Percentiles rank a stretch among this genome's conserved stretches.
Evolutionary conservation across 2,329 filamentous ascomycete species (phyloP).

Genomic region (Sphaerulina populicola): DNA sequence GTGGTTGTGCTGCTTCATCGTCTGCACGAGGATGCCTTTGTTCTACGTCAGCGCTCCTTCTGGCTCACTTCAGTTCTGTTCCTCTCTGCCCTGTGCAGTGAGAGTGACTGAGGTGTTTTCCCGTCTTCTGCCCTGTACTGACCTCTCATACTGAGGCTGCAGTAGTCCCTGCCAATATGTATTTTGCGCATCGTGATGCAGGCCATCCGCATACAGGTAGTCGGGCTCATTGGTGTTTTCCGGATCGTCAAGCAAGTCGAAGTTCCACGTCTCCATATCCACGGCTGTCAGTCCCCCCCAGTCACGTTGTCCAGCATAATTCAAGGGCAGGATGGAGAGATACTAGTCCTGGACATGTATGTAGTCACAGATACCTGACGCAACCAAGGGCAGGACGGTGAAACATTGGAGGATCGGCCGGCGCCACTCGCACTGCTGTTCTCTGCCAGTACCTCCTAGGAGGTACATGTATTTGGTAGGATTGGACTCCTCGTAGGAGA

Average conservation of each 20-base stretch:
- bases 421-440: neutral
- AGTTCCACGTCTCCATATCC: constrained; percentile 10
- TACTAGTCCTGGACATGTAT: too few relatives aligned
- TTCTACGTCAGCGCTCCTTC: neutral
- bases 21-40: neutral
- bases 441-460: neutral
- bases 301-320: neutral
- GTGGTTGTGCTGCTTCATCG: neutral
- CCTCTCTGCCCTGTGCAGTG: neutral
- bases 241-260: neutral
- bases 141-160: neutral
- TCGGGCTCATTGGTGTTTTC: neutral
- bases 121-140: neutral
- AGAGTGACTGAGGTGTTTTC: neutral
- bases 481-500: too few relatives aligned
- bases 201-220: neutral
- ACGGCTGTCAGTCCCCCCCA: neutral
- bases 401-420: neutral
- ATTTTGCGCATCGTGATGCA: neutral
- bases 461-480: neutral
- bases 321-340: too few relatives aligned
- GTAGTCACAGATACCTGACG: too few relatives aligned
- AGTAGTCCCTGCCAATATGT: neutral
- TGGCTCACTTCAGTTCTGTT: neutral
- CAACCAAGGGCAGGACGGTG: neutral